Evolutionary conservation across 1,284 basidiomycete species (phyloP), one percentile per base, ranked within the genome.

Genomic region (Cryptococcus sp.): DNA sequence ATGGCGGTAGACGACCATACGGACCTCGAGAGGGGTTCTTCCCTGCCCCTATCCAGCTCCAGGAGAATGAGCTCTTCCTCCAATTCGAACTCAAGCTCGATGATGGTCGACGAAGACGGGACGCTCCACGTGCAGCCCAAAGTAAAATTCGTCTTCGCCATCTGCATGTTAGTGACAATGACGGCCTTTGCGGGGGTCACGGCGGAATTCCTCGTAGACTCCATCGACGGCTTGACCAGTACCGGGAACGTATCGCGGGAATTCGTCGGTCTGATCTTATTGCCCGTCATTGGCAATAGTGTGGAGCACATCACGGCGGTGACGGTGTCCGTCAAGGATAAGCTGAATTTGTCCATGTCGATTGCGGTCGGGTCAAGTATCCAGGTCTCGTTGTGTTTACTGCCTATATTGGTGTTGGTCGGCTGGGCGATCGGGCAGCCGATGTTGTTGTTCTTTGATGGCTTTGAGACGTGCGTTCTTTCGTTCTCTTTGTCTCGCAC

Each of bases 281-380:
- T 97, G 15, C 94, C 93, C 15, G 71, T 81, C 5, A 88, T 89
- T 39, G 75, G 90, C 47, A 93, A 92, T 66, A 87, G 89, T 13
- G 89, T 90, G 82, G 92, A 95, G 74, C 91, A 93, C 72, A 86
- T 88, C 51, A 93, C 91, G 3, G 90, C 91, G 22, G 89, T 94
- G 60, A 89, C 88, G 3, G 90, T 93, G 6, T 91, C 91, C 0
- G 86, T 91, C 63, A 91, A 93, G 78, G 81, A 81, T 66, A 81
- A 82, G 60, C 70, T 82, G 51, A 80, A 81, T 62, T 67, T 82
- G n/a, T 74, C 74, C 68, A 80, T 92, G 56, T 86, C 87, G 53
- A 90, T 93, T 53, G 91, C 93, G 7, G 89, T 93, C 40, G 91
- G 91, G n/a, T 91, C 89, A 56, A 87, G 89, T 0, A 83, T 95